Conservation (phyloP, 768 basidiomycete species). For the Boletales sp. region DNA sequence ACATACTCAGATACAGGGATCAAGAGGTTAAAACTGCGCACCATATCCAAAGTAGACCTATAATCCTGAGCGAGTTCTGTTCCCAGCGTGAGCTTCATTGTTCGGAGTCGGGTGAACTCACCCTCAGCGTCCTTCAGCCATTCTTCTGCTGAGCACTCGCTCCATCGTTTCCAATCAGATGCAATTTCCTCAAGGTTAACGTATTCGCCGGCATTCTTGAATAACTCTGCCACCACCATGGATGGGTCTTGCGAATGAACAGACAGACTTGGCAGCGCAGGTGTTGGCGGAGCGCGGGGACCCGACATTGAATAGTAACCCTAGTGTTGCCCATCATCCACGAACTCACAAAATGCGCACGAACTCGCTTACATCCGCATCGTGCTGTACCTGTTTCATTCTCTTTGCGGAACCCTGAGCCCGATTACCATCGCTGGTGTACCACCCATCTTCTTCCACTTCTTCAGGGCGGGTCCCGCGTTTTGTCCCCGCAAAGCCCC, state of each 20-base stretch:
- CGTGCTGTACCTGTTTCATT: conserved; percentile 9
- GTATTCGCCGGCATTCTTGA: conserved; percentile 18
- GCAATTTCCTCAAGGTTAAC: conserved; percentile 21
- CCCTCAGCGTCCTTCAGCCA: conserved; percentile 30
- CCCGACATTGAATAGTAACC: conserved; percentile 22
- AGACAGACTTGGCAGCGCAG: conserved; percentile 3
- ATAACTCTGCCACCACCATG: conserved; percentile 11
- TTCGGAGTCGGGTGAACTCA: conserved; percentile 7
- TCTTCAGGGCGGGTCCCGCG: conserved; percentile 14
- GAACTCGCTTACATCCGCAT: conserved; percentile 17
- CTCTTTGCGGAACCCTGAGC: conserved; percentile 14
- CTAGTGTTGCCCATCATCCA: conserved; percentile 3
- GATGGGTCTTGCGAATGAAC: conserved; percentile 2
- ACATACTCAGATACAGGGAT: not conserved
- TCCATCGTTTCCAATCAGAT: conserved; percentile 25
- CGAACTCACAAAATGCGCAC: not conserved
- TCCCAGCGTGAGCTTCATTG: not conserved
- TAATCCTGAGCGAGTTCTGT: conserved; percentile 19
- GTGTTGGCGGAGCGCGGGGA: conserved; percentile 16
- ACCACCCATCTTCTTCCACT: conserved; percentile 5
- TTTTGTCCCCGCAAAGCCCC: conserved; percentile 9
- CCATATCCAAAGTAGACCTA: conserved; percentile 19
- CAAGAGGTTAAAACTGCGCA: conserved; percentile 7
- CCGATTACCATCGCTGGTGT: not conserved
- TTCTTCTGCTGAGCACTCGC: conserved; percentile 26